phyloP scores from a whole-genome alignment of 2,329 filamentous ascomycete genomes.

The Colletotrichum karsti region DNA sequence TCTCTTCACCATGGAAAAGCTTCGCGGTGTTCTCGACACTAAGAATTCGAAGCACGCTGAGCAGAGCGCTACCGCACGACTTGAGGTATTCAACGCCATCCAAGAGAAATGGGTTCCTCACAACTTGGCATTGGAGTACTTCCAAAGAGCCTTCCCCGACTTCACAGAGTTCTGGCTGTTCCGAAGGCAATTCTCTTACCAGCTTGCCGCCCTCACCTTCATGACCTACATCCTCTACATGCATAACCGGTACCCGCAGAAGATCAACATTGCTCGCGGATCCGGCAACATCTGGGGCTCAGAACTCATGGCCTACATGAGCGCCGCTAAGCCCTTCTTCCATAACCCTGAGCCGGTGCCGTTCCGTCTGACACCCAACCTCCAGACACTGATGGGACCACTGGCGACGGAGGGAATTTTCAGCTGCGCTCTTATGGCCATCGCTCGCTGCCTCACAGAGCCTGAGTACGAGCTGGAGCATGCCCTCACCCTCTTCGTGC shows the following conservation, averaged over 20 bases:
- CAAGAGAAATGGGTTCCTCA: conserved; percentile 92
- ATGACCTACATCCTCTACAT: conserved; percentile 99
- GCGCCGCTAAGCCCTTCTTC: conserved; percentile 84
- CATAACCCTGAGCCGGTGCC: conserved; percentile 95
- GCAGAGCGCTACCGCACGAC: conserved; percentile 74
- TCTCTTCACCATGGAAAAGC: conserved; percentile 94
- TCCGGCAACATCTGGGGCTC: conserved; percentile 97
- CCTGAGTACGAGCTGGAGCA: conserved; percentile 92
- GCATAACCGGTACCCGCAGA: conserved; percentile 94
- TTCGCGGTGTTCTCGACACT: conserved; percentile 77
- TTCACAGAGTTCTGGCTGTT: conserved; percentile 98
- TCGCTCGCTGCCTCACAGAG: conserved; percentile 92
- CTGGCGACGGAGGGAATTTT: conserved; percentile 97
- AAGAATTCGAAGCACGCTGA: conserved; percentile 73
- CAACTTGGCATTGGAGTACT: conserved; percentile 85
- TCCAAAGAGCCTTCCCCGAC: conserved; percentile 85
- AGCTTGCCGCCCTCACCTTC: conserved; percentile 93
- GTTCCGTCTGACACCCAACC: conserved; percentile 95
- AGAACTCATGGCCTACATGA: conserved; percentile 92
- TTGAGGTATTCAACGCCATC: conserved; percentile 95
- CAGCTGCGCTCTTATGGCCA: conserved; percentile 94
- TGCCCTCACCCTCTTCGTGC: conserved; percentile 91
- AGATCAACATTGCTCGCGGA: conserved; percentile 87
- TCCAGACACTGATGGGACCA: conserved; percentile 96
- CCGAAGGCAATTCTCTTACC: conserved; percentile 95